Base-by-base conservation (phyloP, 1,284 basidiomycete species). In the Prillingera fragicola region DNA sequence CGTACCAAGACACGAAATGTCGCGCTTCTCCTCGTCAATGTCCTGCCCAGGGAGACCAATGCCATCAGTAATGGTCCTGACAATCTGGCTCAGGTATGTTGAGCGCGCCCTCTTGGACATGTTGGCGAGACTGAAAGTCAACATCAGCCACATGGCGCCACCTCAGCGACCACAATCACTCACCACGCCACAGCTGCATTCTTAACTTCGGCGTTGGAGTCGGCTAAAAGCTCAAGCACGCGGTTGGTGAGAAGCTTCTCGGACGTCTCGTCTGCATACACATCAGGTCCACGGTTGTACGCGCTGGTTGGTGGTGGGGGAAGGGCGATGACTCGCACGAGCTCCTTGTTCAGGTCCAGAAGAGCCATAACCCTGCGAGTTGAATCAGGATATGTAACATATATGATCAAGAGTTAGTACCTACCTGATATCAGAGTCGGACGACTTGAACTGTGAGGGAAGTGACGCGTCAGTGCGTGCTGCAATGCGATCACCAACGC, bases 171-270 rank as follows among this genome's bases (percentile, higher is more conserved):
- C n/a, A n/a, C n/a, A n/a, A n/a, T 6, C 24, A 54, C 53, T 58
- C 58, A 88, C 92, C 88, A 91, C 74, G 90, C 88, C 13, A 95
- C 92, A 2, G 90, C 89, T 64, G 91, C 85, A 67, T 96, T 96
- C 77, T 97, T 97, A 55, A 98, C 95, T 73, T 98, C 94, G 13
- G 88, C 89, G 60, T 95, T 96, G 71, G 83, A 83, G 73, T 98
- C 95, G 62, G 87, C 83, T 10, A 95, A 83, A 9, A 94, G 78
- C 18, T 80, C 76, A 18, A 96, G 75, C 1, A 95, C 89, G 60
- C 85, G 81, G 33, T 78, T 79, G 34, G 90, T 76, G 24, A 89
- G 80, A 59, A 84, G 86, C 64, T 76, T 81, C 74, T 96, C 92
- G 26, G 81, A 77, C 3, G 74, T 59, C 66, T 94, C 88, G 65